A percentile compares a stretch with the other conserved stretches of the same genome.
Evolutionary conservation across 75 land plant species (phyloP).

Genomic region (Cunninghamia lanceolata): DNA sequence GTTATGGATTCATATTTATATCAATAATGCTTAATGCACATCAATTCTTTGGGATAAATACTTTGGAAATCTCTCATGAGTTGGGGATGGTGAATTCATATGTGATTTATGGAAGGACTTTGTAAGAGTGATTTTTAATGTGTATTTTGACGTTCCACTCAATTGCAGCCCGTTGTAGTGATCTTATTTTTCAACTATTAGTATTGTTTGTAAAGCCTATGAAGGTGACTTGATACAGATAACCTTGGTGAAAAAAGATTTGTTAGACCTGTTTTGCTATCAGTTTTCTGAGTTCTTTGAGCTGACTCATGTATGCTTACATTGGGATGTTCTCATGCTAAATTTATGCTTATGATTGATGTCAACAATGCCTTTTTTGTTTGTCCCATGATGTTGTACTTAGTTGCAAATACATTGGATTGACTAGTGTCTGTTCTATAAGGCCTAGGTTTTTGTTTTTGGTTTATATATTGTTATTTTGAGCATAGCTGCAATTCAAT

Average conservation of each 20-base stretch:
- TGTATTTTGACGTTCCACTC: background rate
- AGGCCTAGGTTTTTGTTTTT: background rate
- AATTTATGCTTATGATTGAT: too few relatives aligned
- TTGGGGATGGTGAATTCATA: background rate
- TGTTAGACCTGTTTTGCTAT: background rate
- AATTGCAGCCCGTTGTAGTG: background rate
- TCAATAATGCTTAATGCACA: background rate
- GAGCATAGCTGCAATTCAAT: background rate
- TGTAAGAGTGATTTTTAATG: background rate
- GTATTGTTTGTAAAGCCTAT: background rate
- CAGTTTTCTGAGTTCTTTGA: background rate
- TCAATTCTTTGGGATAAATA: background rate
- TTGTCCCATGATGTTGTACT: too few relatives aligned
- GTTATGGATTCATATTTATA: background rate
- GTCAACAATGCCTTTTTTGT: too few relatives aligned
- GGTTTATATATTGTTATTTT: background rate
- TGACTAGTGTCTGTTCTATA: background rate
- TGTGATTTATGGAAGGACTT: background rate
- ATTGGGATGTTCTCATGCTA: too few relatives aligned
- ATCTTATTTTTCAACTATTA: background rate
- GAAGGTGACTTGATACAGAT: background rate
- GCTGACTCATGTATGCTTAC: background rate
- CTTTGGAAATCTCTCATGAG: background rate
- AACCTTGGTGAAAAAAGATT: too few relatives aligned
- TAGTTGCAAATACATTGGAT: too few relatives aligned